Base-by-base conservation (phyloP, 768 basidiomycete species). In the Chalciporus piperatus region DNA sequence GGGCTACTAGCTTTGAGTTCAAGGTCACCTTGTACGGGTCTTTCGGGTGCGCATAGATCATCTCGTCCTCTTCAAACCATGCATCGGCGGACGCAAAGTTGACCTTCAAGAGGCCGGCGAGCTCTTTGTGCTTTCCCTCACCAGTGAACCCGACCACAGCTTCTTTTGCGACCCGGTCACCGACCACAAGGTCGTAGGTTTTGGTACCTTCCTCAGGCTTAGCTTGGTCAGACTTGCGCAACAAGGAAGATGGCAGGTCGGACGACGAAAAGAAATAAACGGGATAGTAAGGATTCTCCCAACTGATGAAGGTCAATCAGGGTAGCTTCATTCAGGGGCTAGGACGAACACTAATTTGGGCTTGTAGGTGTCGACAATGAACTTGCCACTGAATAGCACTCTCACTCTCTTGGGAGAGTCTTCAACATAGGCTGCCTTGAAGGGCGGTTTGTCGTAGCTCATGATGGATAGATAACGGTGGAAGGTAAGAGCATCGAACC, bases 31-130 rank as follows among this genome's bases (percentile, higher is more conserved):
- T 86, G 67, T 84, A 87, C 1, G 84, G 83, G 61, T 87, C 84
- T 58, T 81, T 85, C 8, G 82, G 80, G 52, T 87, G 84, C 2
- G 74, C 70, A 50, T 73, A 80, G 28, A 85, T 75, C 49, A 79
- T 64, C 43, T 87, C 83, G 44, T 85, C 84, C 60, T 86, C 84
- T 68, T 86, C 84, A 46, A 85, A 83, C 84, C 85, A 86, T 3
- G 76, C 75, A 54, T 84, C 83, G 59, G 77, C 75, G 16, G 74
- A 74, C 13, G 66, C 64, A 47, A 82, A 84, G 12, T 62, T 61
- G 51, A 87, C 61, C 42, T 74, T 79, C 33, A 79, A 67, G 25
- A 84, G 69, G 6, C 78, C 79, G 20, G 67, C 67, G 12, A 83
- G 61, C 45, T 72, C 61, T 39, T 73, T 68, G 55, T 69, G 58